Evolutionary conservation across 352 stramenopile genomes (phyloP).

Genomic region (Phytophthora vignae): DNA sequence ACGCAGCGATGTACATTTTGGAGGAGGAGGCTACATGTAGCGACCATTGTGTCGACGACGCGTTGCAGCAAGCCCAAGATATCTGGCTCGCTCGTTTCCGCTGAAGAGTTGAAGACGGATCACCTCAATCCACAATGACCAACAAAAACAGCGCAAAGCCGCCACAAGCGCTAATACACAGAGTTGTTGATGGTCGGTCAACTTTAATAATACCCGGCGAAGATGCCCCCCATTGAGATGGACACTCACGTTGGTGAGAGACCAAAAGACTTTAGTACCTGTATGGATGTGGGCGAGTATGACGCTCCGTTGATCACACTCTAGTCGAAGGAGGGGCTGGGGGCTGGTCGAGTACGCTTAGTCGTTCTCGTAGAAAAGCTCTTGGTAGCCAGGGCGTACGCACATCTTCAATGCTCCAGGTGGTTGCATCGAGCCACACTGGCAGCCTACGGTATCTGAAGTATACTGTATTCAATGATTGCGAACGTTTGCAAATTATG

Average conservation of each 20-base stretch:
- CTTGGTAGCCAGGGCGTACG: background rate
- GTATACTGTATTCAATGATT: constrained; percentile 1
- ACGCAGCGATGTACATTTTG: too few species aligned
- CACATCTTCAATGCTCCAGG: background rate
- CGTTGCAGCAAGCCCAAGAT: background rate
- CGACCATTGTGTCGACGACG: too few species aligned
- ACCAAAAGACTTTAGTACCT: too few species aligned
- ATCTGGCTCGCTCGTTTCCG: background rate
- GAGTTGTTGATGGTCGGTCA: background rate
- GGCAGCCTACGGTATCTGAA: background rate
- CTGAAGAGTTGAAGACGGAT: background rate
- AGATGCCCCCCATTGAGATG: too few species aligned
- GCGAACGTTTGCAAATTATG: background rate
- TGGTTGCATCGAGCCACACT: background rate
- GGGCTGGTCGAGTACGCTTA: too few species aligned
- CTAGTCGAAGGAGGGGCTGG: too few species aligned
- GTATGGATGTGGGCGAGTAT: too few species aligned
- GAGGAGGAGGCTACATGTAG: too few species aligned
- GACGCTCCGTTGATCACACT: too few species aligned
- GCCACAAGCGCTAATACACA: background rate
- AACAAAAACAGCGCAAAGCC: constrained; percentile 10
- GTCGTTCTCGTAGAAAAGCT: background rate
- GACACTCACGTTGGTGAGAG: too few species aligned
- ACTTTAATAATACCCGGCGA: too few species aligned
- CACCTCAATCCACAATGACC: constrained; percentile 4